Percentiles rank a stretch among this genome's conserved stretches.
Evolutionary conservation across 306 rosid genomes (phyloP).

Genomic region (Pterocarpus macrocarpus): DNA sequence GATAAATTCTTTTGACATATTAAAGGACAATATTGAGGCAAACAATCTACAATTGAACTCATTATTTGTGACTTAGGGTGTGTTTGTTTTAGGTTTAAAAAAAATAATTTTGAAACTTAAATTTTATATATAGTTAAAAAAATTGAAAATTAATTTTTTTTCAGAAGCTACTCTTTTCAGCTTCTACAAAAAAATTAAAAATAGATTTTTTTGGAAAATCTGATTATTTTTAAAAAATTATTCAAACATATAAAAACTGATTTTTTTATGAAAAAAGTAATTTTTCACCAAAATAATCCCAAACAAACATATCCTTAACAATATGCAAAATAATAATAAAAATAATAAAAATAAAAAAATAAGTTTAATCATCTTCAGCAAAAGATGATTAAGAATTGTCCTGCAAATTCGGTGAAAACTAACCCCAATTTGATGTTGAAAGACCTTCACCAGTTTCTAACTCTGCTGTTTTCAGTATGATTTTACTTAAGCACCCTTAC

Average conservation of each 20-base stretch:
- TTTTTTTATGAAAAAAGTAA: no score
- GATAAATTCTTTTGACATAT: neutral
- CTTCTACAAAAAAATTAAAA: no score
- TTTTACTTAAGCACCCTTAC: slow-evolving; percentile 18
- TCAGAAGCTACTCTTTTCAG: no score
- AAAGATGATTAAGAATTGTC: neutral
- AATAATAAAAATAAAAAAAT: neutral
- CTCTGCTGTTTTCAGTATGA: neutral
- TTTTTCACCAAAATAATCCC: no score
- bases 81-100: no score
- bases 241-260: no score
- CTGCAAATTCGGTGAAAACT: neutral
- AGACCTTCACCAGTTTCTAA: neutral
- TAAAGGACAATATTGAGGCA: neutral
- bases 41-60: neutral
- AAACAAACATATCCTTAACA: neutral
- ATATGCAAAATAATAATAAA: neutral
- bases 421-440: slow-evolving; percentile 7
- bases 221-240: no score
- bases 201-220: no score
- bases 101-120: no score
- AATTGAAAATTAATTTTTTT: no score
- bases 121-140: no score
- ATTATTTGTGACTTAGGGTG: neutral
- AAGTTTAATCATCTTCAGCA: neutral